These are phyloP conservation scores for Jacaranda copaia DNA, from an alignment of 257 asterid species.

Conservation along the genomic window DNA sequence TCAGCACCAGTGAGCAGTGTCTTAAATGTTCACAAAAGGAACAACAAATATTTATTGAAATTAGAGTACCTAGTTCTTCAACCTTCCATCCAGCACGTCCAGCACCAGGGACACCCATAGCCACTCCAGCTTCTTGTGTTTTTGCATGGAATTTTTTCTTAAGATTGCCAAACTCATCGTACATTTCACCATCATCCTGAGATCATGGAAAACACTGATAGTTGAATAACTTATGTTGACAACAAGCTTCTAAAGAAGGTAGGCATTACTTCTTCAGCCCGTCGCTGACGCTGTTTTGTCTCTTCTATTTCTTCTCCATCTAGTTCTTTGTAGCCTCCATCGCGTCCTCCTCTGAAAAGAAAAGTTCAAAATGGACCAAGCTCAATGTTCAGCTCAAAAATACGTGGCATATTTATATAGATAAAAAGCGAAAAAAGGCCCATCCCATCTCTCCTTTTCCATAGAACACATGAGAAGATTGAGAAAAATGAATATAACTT, in stretches of 20 bases:
- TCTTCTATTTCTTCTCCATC: conserved; percentile 98
- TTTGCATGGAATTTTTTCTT: conserved; percentile 96
- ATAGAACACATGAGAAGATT: not conserved
- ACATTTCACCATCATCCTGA: conserved; percentile 99
- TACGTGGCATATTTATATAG: not conserved
- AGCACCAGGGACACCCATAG: conserved; percentile 75
- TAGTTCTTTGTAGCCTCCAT: conserved; percentile 98
- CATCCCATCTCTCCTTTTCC: conserved; percentile 5
- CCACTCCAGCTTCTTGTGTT: conserved; percentile 73
- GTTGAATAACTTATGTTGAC: not conserved
- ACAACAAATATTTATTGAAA: conserved; percentile 20
- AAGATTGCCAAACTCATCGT: conserved; percentile 97
- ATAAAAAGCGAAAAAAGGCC: not conserved
- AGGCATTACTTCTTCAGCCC: conserved; percentile 83
- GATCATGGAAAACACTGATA: conserved; percentile 25
- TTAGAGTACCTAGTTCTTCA: conserved; percentile 76
- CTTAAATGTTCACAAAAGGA: not conserved
- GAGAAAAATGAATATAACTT: not conserved
- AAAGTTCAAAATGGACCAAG: conserved; percentile 29
- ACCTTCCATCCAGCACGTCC: conserved; percentile 99
- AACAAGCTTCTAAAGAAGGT: conserved; percentile 24
- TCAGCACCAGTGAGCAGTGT: not conserved
- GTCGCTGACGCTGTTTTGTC: conserved; percentile 86
- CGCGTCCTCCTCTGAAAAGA: conserved; percentile 92
- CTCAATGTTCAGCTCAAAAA: conserved; percentile 31